Evolutionary conservation across 805 yeast genomes (phyloP).

Genomic region (Wickerhamomyces xylosicus): DNA sequence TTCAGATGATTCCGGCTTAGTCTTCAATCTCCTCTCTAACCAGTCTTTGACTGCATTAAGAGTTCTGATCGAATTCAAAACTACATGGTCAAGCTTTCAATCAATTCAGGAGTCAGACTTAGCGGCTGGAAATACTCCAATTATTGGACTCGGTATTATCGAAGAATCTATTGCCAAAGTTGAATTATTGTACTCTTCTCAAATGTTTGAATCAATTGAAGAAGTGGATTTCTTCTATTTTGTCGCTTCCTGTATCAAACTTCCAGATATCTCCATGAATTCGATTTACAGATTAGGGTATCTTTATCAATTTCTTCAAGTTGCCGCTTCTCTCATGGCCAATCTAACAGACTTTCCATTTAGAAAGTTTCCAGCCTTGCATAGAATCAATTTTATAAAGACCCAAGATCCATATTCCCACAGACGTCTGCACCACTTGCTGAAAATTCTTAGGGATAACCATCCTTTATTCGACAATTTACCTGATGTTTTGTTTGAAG

Average conservation of each 20-base stretch:
- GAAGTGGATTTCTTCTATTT: conserved; percentile 42
- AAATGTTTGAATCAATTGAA: conserved; percentile 25
- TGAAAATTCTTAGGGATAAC: conserved; percentile 14
- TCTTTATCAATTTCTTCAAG: conserved; percentile 42
- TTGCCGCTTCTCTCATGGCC: conserved; percentile 14
- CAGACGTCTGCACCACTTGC: conserved; percentile 3
- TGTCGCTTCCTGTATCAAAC: conserved; percentile 39
- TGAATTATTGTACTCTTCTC: conserved; percentile 23
- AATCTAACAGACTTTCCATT: conserved; percentile 20
- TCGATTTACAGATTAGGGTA: conserved; percentile 39
- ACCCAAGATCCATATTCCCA: conserved; percentile 5
- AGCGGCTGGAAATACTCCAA: no score
- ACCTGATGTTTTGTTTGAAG: conserved; percentile 18
- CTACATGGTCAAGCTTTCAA: conserved; percentile 1
- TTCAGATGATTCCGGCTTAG: conserved; percentile 25
- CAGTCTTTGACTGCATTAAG: conserved; percentile 53
- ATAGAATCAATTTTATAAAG: conserved; percentile 24
- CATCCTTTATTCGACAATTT: conserved; percentile 20
- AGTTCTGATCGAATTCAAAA: conserved; percentile 29
- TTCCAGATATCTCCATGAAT: conserved; percentile 35
- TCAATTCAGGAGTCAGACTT: not conserved
- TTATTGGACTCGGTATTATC: no score
- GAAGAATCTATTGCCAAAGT: conserved; percentile 24
- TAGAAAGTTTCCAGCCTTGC: conserved; percentile 18
- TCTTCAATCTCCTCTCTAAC: conserved; percentile 49